Percentiles rank a stretch among this genome's conserved stretches.
These are phyloP conservation scores for Simmondsia chinensis DNA, from an alignment of 148 eudicot genomes.

Conservation along the genomic window DNA sequence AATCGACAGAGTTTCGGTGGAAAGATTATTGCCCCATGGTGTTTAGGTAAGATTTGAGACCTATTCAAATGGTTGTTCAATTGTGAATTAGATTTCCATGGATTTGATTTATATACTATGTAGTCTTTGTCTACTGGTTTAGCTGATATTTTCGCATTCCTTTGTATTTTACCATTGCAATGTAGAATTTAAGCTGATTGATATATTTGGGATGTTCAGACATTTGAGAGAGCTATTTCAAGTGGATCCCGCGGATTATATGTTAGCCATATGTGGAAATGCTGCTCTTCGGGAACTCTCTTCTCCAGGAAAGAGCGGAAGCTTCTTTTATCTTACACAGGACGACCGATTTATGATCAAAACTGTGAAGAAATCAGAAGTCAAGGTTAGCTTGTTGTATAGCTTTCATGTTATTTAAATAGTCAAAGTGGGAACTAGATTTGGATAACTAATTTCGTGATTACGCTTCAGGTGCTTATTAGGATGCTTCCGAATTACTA, in stretches of 20 bases:
- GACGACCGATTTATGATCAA: slow-evolving; percentile 97
- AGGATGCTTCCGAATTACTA: slow-evolving; percentile 97
- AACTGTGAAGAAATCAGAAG: slow-evolving; percentile 95
- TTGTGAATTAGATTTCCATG: not conserved
- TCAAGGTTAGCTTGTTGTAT: slow-evolving; percentile 68
- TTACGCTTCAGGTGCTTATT: slow-evolving; percentile 63
- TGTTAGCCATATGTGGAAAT: slow-evolving; percentile 87
- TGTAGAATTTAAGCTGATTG: not conserved
- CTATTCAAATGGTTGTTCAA: no score
- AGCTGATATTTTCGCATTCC: no score
- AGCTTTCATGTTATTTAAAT: not conserved
- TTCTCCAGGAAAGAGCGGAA: slow-evolving; percentile 97
- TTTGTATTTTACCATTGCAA: no score
- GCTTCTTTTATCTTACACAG: slow-evolving; percentile 86
- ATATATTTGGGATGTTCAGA: slow-evolving; percentile 25
- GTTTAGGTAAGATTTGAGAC: slow-evolving; percentile 61
- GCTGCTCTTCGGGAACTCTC: slow-evolving; percentile 92
- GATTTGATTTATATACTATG: not conserved
- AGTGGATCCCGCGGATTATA: slow-evolving; percentile 95
- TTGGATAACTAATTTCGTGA: slow-evolving; percentile 10
- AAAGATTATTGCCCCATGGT: slow-evolving; percentile 95
- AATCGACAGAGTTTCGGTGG: slow-evolving; percentile 81
- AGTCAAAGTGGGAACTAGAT: slow-evolving; percentile 8
- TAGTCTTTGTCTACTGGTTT: not conserved
- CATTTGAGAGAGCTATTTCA: slow-evolving; percentile 80